Conservation (phyloP, 2,329 filamentous ascomycete species). For the Gaeumannomyces tritici region DNA sequence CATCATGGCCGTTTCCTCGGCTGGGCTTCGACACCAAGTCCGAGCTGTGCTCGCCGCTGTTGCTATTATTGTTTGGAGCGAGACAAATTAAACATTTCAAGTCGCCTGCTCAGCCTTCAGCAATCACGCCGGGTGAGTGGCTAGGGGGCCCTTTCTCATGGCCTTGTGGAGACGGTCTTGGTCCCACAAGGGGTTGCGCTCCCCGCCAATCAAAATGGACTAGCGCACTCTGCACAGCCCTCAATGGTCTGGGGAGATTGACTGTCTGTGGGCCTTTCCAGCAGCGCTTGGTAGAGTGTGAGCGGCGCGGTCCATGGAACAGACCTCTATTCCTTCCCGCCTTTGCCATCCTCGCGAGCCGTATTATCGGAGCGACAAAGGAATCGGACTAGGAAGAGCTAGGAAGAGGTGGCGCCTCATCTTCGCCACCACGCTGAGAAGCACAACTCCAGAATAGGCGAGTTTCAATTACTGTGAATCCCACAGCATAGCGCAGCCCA, state of each 20-base stretch:
- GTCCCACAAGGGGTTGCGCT: background rate
- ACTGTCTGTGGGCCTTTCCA: background rate
- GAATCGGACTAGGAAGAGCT: no score
- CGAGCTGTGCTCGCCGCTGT: background rate
- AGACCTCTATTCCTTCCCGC: background rate
- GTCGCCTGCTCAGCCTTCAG: background rate
- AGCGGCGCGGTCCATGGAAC: no score
- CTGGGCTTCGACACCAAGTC: background rate
- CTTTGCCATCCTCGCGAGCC: background rate
- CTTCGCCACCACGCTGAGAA: no score
- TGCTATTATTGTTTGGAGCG: background rate
- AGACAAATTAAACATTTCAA: background rate
- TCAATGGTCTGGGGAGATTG: background rate
- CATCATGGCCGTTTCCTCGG: background rate
- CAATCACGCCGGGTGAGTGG: background rate
- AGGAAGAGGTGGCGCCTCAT: no score
- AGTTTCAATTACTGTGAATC: no score
- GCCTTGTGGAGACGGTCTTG: background rate
- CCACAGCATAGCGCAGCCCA: no score
- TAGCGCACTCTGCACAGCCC: background rate
- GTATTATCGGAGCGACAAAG: no score
- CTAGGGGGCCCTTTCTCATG: background rate
- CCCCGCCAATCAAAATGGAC: background rate
- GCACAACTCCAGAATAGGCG: no score
- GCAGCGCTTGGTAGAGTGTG: no score